Evolutionary conservation across 345 rosid genomes (phyloP).

Genomic region (Psidium friedrichsthalianum): DNA sequence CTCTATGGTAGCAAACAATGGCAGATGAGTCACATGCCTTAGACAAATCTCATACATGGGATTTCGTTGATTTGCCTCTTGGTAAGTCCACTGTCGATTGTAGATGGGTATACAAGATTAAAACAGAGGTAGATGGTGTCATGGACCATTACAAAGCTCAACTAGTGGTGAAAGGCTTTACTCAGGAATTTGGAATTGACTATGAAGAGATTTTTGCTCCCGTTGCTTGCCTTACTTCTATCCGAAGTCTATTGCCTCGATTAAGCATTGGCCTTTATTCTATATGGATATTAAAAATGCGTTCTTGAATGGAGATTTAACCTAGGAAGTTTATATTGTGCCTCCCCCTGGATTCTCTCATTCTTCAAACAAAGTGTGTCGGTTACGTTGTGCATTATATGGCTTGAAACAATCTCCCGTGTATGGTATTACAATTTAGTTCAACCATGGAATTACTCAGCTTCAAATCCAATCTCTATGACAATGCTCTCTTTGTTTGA

Average conservation of each 20-base stretch:
- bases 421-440: background rate
- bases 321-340: background rate
- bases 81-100: too few relatives aligned
- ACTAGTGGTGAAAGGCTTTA: too few relatives aligned
- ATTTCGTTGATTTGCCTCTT: too few relatives aligned
- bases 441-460: background rate
- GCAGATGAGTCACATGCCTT: too few relatives aligned
- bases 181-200: too few relatives aligned
- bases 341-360: background rate
- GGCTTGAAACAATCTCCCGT: background rate
- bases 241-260: rapidly evolving
- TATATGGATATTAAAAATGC: background rate
- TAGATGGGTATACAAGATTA: too few relatives aligned
- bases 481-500: background rate
- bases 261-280: background rate
- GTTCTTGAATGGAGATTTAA: background rate
- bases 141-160: too few relatives aligned
- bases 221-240: background rate
- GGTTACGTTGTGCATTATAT: background rate
- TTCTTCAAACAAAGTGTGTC: background rate
- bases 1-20: too few relatives aligned
- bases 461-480: background rate
- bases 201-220: too few relatives aligned
- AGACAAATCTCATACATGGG: too few relatives aligned
- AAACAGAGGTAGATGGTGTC: too few relatives aligned